Base-by-base conservation (phyloP, 2,329 filamentous ascomycete genomes). In the Aspergillus quadricinctus region DNA sequence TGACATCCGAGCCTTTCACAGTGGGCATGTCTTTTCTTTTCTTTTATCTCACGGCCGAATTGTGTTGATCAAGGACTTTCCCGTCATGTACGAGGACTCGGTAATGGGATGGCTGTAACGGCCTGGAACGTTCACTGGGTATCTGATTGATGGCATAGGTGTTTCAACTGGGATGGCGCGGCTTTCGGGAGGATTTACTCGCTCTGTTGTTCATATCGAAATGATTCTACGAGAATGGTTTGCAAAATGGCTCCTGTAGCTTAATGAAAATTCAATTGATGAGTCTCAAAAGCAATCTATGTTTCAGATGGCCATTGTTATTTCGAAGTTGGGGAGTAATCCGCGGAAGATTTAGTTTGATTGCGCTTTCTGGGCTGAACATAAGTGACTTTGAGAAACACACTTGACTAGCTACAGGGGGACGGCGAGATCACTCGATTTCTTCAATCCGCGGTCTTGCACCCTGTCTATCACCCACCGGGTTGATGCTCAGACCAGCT, bases 371-470 rank as follows among this genome's bases (percentile, higher is more conserved):
- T n/a, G n/a, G n/a, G n/a, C n/a, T n/a, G n/a, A n/a, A n/a, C n/a
- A n/a, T n/a, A n/a, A n/a, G 40, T 19, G 40, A 43, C 19, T n/a
- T 3, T 27, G 14, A 17, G 14, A 43, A 19, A 43, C 9, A 21
- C 40, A 19, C 17, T 43, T 4, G 19, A 9, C n/a, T 23, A 43
- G n/a, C n/a, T 46, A 46, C 31, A 37, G 14, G 10, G 28, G 1
- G 31, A 1, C 5, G 14, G 14, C 5, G 31, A 37, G 14, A 57
- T 59, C 23, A 76, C 56, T 78, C 75, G 60, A 78, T 75, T 61
- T 78, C 75, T 54, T 77, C 73, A 52, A 78, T 77, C 25, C 67
- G 66, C 1, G 73, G 73, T 23, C 63, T 57, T 21, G 58, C 52
- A 25, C 41, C 55, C n/a, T 52, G 57, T 27, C 49, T 58, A 2